Conservation (phyloP, 1,284 basidiomycete genomes). For the Cryptococcus wingfieldii region DNA sequence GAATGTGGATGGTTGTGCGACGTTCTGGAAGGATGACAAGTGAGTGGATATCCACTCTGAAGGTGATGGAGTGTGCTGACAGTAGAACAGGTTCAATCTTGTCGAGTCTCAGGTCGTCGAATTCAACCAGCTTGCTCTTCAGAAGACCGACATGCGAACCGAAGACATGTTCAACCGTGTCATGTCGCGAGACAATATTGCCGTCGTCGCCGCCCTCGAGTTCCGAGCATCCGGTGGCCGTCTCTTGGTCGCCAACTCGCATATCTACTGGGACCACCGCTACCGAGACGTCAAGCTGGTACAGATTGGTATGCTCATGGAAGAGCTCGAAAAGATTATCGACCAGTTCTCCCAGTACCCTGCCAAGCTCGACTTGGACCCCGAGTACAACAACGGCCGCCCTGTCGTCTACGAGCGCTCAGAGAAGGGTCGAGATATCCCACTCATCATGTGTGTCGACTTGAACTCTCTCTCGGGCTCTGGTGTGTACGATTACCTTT, state of each 20-base stretch:
- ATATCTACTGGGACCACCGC: constrained; percentile 90
- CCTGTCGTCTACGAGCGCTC: constrained; percentile 40
- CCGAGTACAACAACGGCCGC: constrained; percentile 33
- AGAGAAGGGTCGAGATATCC: constrained; percentile 64
- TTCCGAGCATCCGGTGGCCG: constrained; percentile 80
- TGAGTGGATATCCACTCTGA: constrained; percentile 53
- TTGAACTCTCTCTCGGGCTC: constrained; percentile 86
- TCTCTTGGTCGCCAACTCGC: constrained; percentile 83
- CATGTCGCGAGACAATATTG: constrained; percentile 92
- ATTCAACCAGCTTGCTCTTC: constrained; percentile 89
- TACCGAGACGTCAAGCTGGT: constrained; percentile 97
- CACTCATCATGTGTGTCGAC: constrained; percentile 86
- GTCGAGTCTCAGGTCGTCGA: constrained; percentile 94
- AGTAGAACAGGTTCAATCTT: constrained; percentile 67
- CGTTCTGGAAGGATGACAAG: constrained; percentile 88
- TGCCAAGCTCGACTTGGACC: constrained; percentile 37
- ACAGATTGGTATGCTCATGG: constrained; percentile 85
- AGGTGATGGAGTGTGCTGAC: not conserved
- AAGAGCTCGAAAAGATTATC: constrained; percentile 87
- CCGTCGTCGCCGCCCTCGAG: constrained; percentile 82
- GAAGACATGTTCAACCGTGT: constrained; percentile 99
- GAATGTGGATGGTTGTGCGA: constrained; percentile 94
- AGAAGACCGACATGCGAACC: constrained; percentile 91
- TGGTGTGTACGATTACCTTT: constrained; percentile 89
- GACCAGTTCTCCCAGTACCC: constrained; percentile 58